Evolutionary conservation across 306 rosid species (phyloP).

Genomic region (Trichosanthes truncata): DNA sequence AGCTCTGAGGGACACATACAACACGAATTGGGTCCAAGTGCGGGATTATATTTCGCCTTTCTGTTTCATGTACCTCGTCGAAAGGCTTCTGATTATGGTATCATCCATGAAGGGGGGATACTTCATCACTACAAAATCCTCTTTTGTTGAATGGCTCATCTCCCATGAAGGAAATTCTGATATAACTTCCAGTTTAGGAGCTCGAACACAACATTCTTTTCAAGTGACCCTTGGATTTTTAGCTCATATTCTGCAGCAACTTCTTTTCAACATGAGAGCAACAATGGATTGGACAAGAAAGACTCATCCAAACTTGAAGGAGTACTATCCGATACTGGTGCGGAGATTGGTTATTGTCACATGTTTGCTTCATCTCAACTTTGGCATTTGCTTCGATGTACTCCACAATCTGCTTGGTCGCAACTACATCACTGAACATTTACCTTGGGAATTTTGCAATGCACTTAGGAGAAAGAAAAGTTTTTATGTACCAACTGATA

Average conservation of each 20-base stretch:
- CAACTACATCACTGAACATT: slow-evolving; percentile 4
- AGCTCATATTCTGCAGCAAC: not conserved
- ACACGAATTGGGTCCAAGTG: slow-evolving; percentile 15
- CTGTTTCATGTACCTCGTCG: slow-evolving; percentile 61
- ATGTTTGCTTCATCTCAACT: slow-evolving; percentile 35
- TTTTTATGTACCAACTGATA: not conserved
- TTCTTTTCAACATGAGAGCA: slow-evolving; percentile 8
- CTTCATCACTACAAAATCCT: slow-evolving; percentile 41
- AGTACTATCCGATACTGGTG: slow-evolving; percentile 25
- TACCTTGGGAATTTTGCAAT: slow-evolving; percentile 29
- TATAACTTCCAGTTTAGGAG: not conserved
- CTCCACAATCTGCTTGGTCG: slow-evolving; percentile 16
- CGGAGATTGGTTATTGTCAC: slow-evolving; percentile 27
- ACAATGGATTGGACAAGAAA: slow-evolving; percentile 30
- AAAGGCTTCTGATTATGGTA: slow-evolving; percentile 41
- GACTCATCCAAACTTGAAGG: slow-evolving; percentile 2
- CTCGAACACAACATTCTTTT: not conserved
- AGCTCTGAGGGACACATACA: slow-evolving; percentile 31
- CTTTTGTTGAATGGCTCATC: slow-evolving; percentile 56
- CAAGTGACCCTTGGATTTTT: slow-evolving; percentile 12
- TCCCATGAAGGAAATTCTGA: slow-evolving; percentile 19
- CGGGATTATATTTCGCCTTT: slow-evolving; percentile 44
- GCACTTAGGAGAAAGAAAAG: slow-evolving; percentile 17
- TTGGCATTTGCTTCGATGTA: slow-evolving; percentile 10
- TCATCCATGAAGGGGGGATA: slow-evolving; percentile 25